Evolutionary conservation across 148 eudicot species (phyloP).

Genomic region (Nepenthes gracilis): DNA sequence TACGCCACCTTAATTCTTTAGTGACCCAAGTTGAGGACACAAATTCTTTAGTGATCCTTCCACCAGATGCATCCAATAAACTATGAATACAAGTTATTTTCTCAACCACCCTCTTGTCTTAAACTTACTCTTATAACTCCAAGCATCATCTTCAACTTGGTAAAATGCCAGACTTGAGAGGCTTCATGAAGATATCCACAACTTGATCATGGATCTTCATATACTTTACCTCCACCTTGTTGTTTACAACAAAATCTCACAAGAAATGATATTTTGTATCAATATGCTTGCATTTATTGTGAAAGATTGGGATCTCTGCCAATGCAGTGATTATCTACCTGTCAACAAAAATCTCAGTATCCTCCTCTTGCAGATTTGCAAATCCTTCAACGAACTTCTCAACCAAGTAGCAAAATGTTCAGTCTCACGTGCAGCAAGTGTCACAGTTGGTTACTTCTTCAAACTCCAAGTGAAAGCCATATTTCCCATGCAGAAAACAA

Average conservation of each 20-base stretch:
- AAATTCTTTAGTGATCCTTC: too few relatives aligned
- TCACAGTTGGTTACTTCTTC: slow-evolving; percentile 10
- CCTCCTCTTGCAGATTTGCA: not conserved
- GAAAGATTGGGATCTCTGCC: slow-evolving; percentile 1
- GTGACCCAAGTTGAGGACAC: too few relatives aligned
- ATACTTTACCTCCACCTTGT: not conserved
- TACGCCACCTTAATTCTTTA: too few relatives aligned
- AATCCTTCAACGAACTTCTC: not conserved
- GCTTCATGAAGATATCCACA: not conserved
- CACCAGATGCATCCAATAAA: too few relatives aligned
- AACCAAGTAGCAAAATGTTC: slow-evolving; percentile 9
- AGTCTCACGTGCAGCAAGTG: not conserved
- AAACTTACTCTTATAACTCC: not conserved
- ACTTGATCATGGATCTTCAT: slow-evolving; percentile 1
- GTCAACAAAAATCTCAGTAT: slow-evolving; percentile 1
- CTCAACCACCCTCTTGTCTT: not conserved
- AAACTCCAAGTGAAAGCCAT: slow-evolving; percentile 4
- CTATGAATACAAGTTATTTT: too few relatives aligned
- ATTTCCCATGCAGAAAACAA: not conserved
- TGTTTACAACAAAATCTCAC: not conserved
- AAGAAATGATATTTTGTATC: slow-evolving; percentile 3
- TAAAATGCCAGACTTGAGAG: not conserved
- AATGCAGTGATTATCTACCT: not conserved
- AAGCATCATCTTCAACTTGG: not conserved
- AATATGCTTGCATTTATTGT: slow-evolving; percentile 4